Evolutionary conservation across 2,329 filamentous ascomycete genomes (phyloP), one percentile per base, ranked within the genome.

Genomic region (Epichloe sibirici): DNA sequence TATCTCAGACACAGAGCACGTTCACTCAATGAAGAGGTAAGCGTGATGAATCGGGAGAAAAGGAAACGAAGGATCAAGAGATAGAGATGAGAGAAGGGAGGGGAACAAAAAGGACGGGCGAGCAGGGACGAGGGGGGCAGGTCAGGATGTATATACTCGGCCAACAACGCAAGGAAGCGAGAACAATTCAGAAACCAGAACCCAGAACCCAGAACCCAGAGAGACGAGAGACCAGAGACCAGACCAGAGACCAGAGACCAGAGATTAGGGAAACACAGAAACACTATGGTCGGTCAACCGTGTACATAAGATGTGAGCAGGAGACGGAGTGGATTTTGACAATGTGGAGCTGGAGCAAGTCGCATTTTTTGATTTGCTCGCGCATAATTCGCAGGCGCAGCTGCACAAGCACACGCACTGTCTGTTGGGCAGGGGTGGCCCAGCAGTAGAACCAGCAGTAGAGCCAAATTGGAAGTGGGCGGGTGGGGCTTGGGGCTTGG

Each of bases 11-110:
- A 43, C 46, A 40, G 44, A 13, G 37, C 40, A 49, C 51, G 35
- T 53, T 47, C 47, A 47, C 51, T 50, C 47, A 49, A 38, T 47
- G 3, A 49, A 47, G 51, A 53, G 48, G 38, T 37, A 42, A 13
- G 42, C 46, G 46, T 48, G 45, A 34, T 52, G 37, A 11, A 38
- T 21, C 28, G 43, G 13, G 21, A 51, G 6, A 23, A 37, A 25
- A 9, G n/a, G 12, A 43, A 13, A 13, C 35, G 42, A 48, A 23
- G 23, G 9, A 48, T 15, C 13, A 39, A 31, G 23, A 39, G 47
- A 13, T 8, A 13, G 17, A 21, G 12, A 39, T 31, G 28, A 45
- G n/a, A 6, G 5, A n/a, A 2, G 5, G 9, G 11, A 15, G n/a
- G 13, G 34, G 21, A n/a, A 15, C 9, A 25, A 15, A 28, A 9